Conservation (phyloP, 305 asterid species). For the Fraxinus velutina region DNA sequence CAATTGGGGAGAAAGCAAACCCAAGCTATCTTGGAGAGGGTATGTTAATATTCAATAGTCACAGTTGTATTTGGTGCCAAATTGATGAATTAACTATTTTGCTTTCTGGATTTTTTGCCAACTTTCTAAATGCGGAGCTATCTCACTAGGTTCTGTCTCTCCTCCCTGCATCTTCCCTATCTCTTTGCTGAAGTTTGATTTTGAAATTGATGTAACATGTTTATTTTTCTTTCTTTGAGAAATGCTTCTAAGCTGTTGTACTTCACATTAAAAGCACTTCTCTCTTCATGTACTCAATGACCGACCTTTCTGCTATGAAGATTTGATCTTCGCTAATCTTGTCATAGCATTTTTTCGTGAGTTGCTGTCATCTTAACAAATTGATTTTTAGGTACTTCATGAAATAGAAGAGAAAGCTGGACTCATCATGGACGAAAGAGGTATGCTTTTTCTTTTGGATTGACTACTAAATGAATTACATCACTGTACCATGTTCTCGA, state of each 20-base stretch:
- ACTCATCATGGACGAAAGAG: slow-evolving; percentile 87
- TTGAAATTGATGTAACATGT: not conserved
- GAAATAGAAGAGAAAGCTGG: slow-evolving; percentile 87
- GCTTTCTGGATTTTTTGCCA: not conserved
- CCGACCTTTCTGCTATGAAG: not conserved
- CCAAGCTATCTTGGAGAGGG: slow-evolving; percentile 85
- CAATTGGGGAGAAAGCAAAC: slow-evolving; percentile 87
- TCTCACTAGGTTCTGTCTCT: not conserved
- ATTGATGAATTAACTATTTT: not conserved
- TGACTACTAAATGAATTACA: not conserved
- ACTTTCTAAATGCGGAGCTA: not conserved
- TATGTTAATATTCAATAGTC: slow-evolving; percentile 29
- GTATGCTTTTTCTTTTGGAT: slow-evolving; percentile 32
- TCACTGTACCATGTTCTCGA: not conserved
- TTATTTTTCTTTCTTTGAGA: not conserved
- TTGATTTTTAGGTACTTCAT: slow-evolving; percentile 57
- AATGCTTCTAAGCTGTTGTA: slow-evolving; percentile 9
- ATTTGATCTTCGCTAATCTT: slow-evolving; percentile 9
- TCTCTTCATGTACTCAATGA: not conserved
- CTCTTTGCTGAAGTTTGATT: not conserved
- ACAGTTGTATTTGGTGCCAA: not conserved
- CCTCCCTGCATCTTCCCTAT: not conserved
- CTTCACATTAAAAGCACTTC: not conserved
- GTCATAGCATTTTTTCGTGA: not conserved
- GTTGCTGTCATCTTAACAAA: not conserved